Evolutionary conservation across 2,329 filamentous ascomycete species (phyloP).

Genomic region (Fusarium setosum): DNA sequence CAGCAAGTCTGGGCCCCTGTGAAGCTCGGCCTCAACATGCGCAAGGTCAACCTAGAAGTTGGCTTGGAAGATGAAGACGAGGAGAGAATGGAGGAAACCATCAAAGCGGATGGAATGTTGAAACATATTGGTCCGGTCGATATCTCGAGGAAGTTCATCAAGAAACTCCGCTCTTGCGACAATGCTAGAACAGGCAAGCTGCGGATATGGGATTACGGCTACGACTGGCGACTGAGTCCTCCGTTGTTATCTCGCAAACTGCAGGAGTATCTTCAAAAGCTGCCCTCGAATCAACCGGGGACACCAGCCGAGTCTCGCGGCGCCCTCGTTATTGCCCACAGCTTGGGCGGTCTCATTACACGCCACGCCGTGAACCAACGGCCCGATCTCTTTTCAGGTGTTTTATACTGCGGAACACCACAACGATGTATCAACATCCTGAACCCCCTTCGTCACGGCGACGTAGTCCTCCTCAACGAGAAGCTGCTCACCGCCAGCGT

Average conservation of each 20-base stretch:
- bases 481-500: conserved; percentile 92
- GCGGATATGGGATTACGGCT: conserved; percentile 89
- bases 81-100: conserved; percentile 82
- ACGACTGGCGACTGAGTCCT: conserved; percentile 93
- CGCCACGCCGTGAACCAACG: conserved; percentile 87
- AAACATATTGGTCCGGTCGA: conserved; percentile 92
- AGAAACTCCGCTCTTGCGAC: conserved; percentile 77
- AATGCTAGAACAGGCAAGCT: conserved; percentile 79
- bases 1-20: conserved; percentile 95
- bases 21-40: conserved; percentile 90
- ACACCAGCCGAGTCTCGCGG: conserved; percentile 68
- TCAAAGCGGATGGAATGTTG: conserved; percentile 89
- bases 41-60: conserved; percentile 91
- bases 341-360: conserved; percentile 87
- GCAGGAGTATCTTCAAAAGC: conserved; percentile 76
- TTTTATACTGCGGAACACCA: conserved; percentile 87
- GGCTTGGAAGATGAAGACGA: conserved; percentile 86
- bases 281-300: conserved; percentile 78
- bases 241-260: conserved; percentile 78
- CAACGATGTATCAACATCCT: conserved; percentile 92
- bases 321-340: conserved; percentile 87
- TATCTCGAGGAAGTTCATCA: conserved; percentile 85
- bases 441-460: conserved; percentile 90
- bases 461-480: conserved; percentile 89
- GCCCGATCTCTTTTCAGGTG: conserved; percentile 87